Conservation (phyloP, 2,329 filamentous ascomycete genomes). For the Alternaria sp. region DNA sequence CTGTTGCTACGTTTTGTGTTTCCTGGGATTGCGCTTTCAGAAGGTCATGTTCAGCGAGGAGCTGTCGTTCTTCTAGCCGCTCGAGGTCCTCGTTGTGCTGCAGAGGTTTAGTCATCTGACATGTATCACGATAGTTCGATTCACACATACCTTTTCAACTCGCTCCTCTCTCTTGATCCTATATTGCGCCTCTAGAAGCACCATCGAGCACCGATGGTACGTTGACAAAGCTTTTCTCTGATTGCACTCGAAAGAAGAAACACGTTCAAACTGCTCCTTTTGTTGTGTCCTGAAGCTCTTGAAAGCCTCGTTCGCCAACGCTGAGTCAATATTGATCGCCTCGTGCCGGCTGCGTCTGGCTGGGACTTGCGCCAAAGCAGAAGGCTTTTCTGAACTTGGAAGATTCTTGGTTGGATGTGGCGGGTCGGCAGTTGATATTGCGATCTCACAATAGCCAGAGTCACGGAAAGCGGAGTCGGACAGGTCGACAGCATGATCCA, state of each 20-base stretch:
- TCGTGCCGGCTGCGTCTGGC: slow-evolving; percentile 22
- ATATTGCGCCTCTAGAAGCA: slow-evolving; percentile 31
- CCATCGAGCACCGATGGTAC: slow-evolving; percentile 34
- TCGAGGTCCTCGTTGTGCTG: slow-evolving; percentile 52
- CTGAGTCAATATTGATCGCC: slow-evolving; percentile 29
- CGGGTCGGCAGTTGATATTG: slow-evolving; percentile 33
- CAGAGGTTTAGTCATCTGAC: slow-evolving; percentile 28
- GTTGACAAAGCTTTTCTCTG: slow-evolving; percentile 42
- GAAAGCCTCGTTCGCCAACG: slow-evolving; percentile 39
- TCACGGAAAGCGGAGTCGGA: slow-evolving; percentile 24
- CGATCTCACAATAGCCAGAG: slow-evolving; percentile 41
- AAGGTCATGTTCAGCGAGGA: slow-evolving; percentile 54
- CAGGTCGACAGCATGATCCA: slow-evolving; percentile 2
- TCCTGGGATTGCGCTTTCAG: slow-evolving; percentile 53
- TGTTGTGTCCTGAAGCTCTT: slow-evolving; percentile 36
- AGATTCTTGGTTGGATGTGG: slow-evolving; percentile 14
- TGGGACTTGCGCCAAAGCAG: slow-evolving; percentile 15
- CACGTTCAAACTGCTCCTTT: slow-evolving; percentile 40
- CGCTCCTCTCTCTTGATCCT: slow-evolving; percentile 30
- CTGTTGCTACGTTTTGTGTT: slow-evolving; percentile 54
- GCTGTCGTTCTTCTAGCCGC: slow-evolving; percentile 56
- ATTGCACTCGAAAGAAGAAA: slow-evolving; percentile 44
- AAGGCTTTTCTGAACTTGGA: slow-evolving; percentile 14
- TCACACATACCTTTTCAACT: slow-evolving; percentile 39
- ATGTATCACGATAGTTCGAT: neutral